phyloP scores from a whole-genome alignment of 495 filamentous ascomycete species.

The Daldinia loculata region DNA sequence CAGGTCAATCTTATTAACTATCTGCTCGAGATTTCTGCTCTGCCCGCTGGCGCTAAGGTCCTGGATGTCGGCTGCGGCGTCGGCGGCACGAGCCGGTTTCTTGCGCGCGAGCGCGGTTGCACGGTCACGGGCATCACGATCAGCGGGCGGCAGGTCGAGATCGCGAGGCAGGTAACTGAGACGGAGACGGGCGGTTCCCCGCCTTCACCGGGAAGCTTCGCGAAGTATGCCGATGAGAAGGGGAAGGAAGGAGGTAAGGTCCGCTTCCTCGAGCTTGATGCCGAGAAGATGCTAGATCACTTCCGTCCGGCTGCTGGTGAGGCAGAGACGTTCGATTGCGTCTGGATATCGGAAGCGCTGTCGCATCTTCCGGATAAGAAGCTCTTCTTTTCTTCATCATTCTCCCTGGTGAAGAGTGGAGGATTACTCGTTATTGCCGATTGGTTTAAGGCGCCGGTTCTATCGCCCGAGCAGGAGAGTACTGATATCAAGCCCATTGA shows the following conservation, averaged over 20 bases:
- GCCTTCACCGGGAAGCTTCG: constrained; percentile 30
- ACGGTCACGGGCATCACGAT: constrained; percentile 66
- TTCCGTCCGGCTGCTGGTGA: constrained; percentile 47
- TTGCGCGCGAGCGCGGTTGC: constrained; percentile 57
- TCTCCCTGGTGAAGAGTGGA: constrained; percentile 52
- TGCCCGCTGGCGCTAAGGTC: constrained; percentile 49
- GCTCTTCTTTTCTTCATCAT: constrained; percentile 62
- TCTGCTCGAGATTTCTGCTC: constrained; percentile 55
- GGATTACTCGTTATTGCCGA: constrained; percentile 63
- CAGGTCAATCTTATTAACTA: constrained; percentile 61
- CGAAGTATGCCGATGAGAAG: constrained; percentile 45
- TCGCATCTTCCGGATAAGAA: constrained; percentile 65
- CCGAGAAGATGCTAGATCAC: constrained; percentile 64
- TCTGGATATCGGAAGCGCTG: constrained; percentile 68
- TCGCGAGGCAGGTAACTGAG: constrained; percentile 55
- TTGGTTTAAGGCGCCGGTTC: constrained; percentile 61
- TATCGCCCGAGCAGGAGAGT: constrained; percentile 54
- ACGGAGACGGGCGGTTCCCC: constrained; percentile 40
- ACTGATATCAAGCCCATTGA: constrained; percentile 66
- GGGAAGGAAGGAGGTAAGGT: constrained; percentile 49
- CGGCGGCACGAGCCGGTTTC: constrained; percentile 63
- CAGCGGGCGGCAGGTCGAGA: constrained; percentile 62
- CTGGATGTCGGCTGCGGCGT: constrained; percentile 67
- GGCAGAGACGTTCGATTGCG: constrained; percentile 55
- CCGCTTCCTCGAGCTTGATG: constrained; percentile 64